Evolutionary conservation across 371 early-diverging fungal genomes (phyloP), one percentile per base, ranked within the genome.

Genomic region (Mortierella sp.): DNA sequence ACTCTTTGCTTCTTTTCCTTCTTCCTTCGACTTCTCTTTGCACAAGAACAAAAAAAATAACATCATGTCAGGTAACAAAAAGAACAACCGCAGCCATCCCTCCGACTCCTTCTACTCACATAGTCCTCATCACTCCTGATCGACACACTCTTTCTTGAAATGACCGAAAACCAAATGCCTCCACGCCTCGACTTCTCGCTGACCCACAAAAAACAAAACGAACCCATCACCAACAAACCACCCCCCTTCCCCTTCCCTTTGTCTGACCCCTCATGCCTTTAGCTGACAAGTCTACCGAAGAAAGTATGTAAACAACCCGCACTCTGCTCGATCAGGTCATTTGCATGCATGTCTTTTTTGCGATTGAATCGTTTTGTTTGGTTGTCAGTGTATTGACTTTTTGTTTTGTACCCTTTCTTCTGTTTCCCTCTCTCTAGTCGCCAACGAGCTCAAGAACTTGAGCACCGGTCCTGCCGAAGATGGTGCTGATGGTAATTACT

Each of bases 371-470:
- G 16, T 31, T 11, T 64, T 26, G 64, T 40, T 7, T 39, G 24
- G n/a, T n/a, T n/a, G n/a, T n/a, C n/a, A n/a, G 24, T 11, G 26
- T 41, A 16, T 41, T 65, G 65, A 39, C 40, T 3, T 65, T 40
- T 6, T 39, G 6, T 63, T 22, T 6, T 14, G 31, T 37, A 16
- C 34, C 26, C n/a, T 41, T 26, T 34, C 14, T 41, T 2, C 37
- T 14, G 5, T 16, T 0, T 19, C 9, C 26, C 11, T 11, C 14
- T 14, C 37, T 9, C 19, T 44, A 45, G 44, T 66, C 34, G 45
- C 66, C 66, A 16, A 41, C 3, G 44, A 66, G 7, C 47, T 66
- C 66, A 45, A 66, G 66, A 66, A 66, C 66, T 31, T 66, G 44
- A 66, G 44, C 66, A 66, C 66, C 41, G 66, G 45, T 4, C 65